A percentile compares a stretch with the other conserved stretches of the same genome.
Evolutionary conservation across 257 asterid genomes (phyloP).

Genomic region (Knoxia roxburghii): DNA sequence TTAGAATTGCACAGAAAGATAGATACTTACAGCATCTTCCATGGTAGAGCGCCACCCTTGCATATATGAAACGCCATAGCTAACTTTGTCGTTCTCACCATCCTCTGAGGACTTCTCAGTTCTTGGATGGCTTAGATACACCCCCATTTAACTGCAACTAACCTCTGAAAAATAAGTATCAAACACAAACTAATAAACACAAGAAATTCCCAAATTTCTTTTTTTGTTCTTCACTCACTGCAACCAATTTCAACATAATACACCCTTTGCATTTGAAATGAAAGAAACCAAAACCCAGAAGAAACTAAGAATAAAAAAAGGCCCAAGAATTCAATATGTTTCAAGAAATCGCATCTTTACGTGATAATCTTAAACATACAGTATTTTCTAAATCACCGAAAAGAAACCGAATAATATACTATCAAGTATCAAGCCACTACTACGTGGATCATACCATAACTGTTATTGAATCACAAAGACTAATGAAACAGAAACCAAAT

Average conservation of each 20-base stretch:
- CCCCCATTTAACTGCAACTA: constrained; percentile 70
- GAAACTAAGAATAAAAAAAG: not conserved
- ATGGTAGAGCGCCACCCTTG: constrained; percentile 95
- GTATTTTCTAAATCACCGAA: not conserved
- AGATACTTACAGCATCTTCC: constrained; percentile 87
- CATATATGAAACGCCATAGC: constrained; percentile 83
- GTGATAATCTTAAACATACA: not conserved
- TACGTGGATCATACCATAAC: no score
- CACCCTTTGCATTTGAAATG: not conserved
- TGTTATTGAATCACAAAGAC: no score
- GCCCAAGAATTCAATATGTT: not conserved
- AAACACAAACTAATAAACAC: not conserved
- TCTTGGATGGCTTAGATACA: constrained; percentile 80
- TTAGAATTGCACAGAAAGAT: constrained; percentile 17
- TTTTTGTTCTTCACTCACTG: not conserved
- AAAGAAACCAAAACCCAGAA: not conserved
- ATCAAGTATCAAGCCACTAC: no score
- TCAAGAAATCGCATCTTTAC: not conserved
- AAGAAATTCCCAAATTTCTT: not conserved
- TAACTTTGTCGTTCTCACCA: constrained; percentile 72
- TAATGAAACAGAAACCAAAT: not conserved
- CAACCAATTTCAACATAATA: no score
- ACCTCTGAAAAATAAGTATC: not conserved
- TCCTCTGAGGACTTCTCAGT: constrained; percentile 73
- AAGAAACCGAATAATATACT: not conserved